These are phyloP conservation scores for Fusarium cyanostomum DNA, from an alignment of 2,329 filamentous ascomycete genomes.

Conservation along the genomic window DNA sequence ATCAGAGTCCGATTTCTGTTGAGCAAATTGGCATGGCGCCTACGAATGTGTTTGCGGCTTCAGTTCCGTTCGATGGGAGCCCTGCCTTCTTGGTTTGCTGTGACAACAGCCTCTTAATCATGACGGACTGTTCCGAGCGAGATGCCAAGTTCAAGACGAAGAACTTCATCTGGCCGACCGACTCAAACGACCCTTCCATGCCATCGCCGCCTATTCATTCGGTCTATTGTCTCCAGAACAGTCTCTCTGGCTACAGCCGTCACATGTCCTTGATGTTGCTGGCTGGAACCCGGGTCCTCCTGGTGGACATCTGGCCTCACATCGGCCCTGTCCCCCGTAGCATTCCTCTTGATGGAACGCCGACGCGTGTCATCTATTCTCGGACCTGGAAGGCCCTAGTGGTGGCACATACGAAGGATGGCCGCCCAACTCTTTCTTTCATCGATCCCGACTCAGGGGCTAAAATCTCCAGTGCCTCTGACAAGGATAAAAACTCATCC, in stretches of 20 bases:
- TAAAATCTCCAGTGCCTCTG: constrained; percentile 58
- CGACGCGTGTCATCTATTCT: constrained; percentile 64
- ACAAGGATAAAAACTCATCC: constrained; percentile 53
- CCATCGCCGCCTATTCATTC: constrained; percentile 59
- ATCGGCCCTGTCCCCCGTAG: constrained; percentile 60
- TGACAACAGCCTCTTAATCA: constrained; percentile 57
- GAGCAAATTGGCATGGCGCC: constrained; percentile 52
- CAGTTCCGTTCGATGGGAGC: constrained; percentile 35
- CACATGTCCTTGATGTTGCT: constrained; percentile 60
- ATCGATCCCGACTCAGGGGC: constrained; percentile 64
- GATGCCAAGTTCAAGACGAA: constrained; percentile 51
- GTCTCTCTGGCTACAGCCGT: constrained; percentile 51
- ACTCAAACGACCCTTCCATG: constrained; percentile 57
- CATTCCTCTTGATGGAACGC: constrained; percentile 59
- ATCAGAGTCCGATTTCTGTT: constrained; percentile 41
- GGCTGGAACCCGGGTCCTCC: constrained; percentile 59
- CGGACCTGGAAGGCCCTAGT: constrained; percentile 61
- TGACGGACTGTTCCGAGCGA: constrained; percentile 50
- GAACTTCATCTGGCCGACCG: constrained; percentile 61
- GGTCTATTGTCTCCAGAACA: constrained; percentile 53
- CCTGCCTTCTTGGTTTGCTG: constrained; percentile 57
- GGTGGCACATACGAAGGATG: constrained; percentile 58
- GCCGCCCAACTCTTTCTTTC: constrained; percentile 62
- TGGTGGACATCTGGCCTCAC: constrained; percentile 61
- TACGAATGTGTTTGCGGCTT: constrained; percentile 47